Conservation (phyloP, 2,329 filamentous ascomycete species). For the Pseudofabraea citricarpa region DNA sequence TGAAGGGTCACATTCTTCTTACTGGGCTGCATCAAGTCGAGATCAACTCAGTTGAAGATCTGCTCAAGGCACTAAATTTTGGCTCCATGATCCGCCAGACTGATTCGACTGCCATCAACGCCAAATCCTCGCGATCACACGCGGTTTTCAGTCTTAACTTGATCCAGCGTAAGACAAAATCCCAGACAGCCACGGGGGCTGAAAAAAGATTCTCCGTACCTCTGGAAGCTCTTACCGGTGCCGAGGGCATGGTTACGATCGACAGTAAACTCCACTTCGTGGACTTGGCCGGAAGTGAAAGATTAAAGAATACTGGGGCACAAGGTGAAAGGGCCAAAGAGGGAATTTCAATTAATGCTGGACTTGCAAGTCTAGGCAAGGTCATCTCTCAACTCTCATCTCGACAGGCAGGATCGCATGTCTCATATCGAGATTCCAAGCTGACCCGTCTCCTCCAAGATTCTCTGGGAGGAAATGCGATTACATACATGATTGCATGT, state of each 20-base stretch:
- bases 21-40: conserved; percentile 85
- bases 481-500: conserved; percentile 99
- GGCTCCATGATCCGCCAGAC: conserved; percentile 94
- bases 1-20: conserved; percentile 88
- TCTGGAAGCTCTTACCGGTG: conserved; percentile 69
- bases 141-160: conserved; percentile 96
- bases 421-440: conserved; percentile 97
- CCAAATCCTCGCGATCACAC: conserved; percentile 94
- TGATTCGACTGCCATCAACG: conserved; percentile 94
- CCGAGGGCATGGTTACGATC: conserved; percentile 70
- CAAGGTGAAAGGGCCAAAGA: conserved; percentile 92
- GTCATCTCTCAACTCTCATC: conserved; percentile 98
- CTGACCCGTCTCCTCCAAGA: conserved; percentile 93
- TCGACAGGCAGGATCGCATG: conserved; percentile 78
- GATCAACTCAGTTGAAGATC: conserved; percentile 86
- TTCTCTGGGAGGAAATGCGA: conserved; percentile 91
- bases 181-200: conserved; percentile 44
- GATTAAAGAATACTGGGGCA: conserved; percentile 93
- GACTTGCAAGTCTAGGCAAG: conserved; percentile 89
- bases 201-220: conserved; percentile 89
- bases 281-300: conserved; percentile 92
- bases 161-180: conserved; percentile 71
- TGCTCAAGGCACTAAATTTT: conserved; percentile 84
- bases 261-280: conserved; percentile 99
- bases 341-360: conserved; percentile 97